phyloP scores from a whole-genome alignment of 768 basidiomycete species.

The Cyclocybe aegerita region DNA sequence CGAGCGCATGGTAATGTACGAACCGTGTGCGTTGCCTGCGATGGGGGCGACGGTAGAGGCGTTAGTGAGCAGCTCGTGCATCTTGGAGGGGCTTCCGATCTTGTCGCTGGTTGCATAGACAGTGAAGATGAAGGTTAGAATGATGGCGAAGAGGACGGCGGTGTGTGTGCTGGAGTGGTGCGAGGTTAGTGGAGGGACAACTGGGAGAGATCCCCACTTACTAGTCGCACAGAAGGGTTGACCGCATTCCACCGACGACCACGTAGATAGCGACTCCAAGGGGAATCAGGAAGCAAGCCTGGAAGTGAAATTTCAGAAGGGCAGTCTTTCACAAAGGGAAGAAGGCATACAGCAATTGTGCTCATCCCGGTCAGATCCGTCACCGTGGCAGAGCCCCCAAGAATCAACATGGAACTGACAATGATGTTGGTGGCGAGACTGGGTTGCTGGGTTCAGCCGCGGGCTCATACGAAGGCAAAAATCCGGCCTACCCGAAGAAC shows the following conservation, averaged over 20 bases:
- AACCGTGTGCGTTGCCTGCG: slow-evolving; percentile 79
- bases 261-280: slow-evolving; percentile 88
- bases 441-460: neutral
- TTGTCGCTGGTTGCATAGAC: slow-evolving; percentile 79
- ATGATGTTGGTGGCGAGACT: slow-evolving; percentile 87
- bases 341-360: slow-evolving; percentile 66
- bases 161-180: slow-evolving; percentile 70
- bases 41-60: slow-evolving; percentile 61
- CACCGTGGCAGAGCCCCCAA: slow-evolving; percentile 87
- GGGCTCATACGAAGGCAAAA: neutral
- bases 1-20: slow-evolving; percentile 82
- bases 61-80: slow-evolving; percentile 77
- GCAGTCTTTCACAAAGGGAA: neutral
- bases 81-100: slow-evolving; percentile 75
- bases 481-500: slow-evolving; percentile 67
- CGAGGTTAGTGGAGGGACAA: neutral
- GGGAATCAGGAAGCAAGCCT: slow-evolving; percentile 90
- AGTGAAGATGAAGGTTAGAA: slow-evolving; percentile 71
- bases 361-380: slow-evolving; percentile 86
- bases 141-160: slow-evolving; percentile 81
- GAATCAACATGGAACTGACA: slow-evolving; percentile 80
- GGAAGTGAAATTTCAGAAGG: neutral
- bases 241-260: slow-evolving; percentile 83
- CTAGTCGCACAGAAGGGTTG: slow-evolving; percentile 86
- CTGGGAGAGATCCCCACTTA: slow-evolving; percentile 31